These are phyloP conservation scores for Hygrophila difformis DNA, from an alignment of 257 asterid species.

Conservation along the genomic window DNA sequence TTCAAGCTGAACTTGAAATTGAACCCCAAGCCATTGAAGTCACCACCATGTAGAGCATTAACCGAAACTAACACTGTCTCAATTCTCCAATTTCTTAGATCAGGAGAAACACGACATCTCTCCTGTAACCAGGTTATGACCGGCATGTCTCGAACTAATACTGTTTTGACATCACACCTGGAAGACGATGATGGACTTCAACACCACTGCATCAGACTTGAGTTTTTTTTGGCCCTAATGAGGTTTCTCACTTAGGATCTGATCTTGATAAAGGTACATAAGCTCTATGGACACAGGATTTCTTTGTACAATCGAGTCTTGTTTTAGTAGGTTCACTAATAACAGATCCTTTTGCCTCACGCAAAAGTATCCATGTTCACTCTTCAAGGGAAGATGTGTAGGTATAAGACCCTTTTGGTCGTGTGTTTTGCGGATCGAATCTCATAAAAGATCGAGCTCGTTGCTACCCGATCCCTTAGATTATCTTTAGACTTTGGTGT, in stretches of 20 bases:
- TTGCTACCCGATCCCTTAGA: neutral
- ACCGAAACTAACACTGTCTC: conserved; percentile 3
- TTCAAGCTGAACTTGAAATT: conserved; percentile 20
- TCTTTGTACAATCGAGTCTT: conserved; percentile 10
- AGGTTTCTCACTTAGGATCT: too few relatives aligned
- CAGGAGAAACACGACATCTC: conserved; percentile 4
- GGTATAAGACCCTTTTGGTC: conserved; percentile 7
- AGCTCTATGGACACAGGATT: conserved; percentile 15
- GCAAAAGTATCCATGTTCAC: conserved; percentile 7
- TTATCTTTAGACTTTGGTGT: too few relatives aligned
- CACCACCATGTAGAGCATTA: conserved; percentile 20
- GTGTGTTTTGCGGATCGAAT: conserved; percentile 22
- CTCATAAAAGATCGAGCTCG: conserved; percentile 13
- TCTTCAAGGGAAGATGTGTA: conserved; percentile 8
- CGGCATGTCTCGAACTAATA: neutral
- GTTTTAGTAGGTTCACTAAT: conserved; percentile 13
- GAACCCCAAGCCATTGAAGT: conserved; percentile 19
- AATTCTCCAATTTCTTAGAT: conserved; percentile 3
- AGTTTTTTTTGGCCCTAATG: too few relatives aligned
- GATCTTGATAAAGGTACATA: too few relatives aligned
- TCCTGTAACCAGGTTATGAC: neutral
- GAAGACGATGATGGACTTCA: neutral
- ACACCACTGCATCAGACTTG: conserved; percentile 12
- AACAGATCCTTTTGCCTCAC: conserved; percentile 15
- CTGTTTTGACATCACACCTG: neutral